Evolutionary conservation across 2,329 filamentous ascomycete genomes (phyloP).

Genomic region (Fusarium agapanthi): DNA sequence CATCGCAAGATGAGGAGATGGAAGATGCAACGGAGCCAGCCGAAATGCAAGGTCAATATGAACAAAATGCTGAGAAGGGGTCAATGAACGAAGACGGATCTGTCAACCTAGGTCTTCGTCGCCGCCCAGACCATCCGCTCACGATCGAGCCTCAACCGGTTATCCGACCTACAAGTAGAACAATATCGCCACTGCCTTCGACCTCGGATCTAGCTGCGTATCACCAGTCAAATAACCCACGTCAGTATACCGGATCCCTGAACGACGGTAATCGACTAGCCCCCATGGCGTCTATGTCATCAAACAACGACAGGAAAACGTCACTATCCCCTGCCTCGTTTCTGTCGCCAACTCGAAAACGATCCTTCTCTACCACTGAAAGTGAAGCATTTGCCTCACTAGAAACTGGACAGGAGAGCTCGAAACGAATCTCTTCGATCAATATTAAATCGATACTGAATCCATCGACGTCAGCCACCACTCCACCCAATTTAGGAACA

Average conservation of each 20-base stretch:
- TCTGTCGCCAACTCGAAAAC: conserved; percentile 68
- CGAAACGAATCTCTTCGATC: conserved; percentile 76
- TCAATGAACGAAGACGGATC: conserved; percentile 71
- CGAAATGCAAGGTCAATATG: conserved; percentile 49
- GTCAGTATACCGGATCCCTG: conserved; percentile 52
- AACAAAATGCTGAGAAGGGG: conserved; percentile 58
- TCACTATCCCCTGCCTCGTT: conserved; percentile 70
- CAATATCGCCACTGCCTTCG: conserved; percentile 54
- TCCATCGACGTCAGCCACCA: conserved; percentile 51
- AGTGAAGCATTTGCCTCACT: conserved; percentile 54
- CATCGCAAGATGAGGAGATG: conserved; percentile 62
- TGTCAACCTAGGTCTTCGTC: conserved; percentile 67
- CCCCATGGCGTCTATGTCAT: conserved; percentile 59
- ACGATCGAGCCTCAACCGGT: conserved; percentile 59
- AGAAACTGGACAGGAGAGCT: conserved; percentile 55
- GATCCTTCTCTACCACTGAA: conserved; percentile 71
- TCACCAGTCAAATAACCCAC: conserved; percentile 55
- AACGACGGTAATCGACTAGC: conserved; percentile 67
- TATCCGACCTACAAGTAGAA: conserved; percentile 54
- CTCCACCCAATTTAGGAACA: conserved; percentile 28
- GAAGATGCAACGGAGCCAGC: conserved; percentile 60
- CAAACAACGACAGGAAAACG: conserved; percentile 59
- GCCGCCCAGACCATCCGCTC: conserved; percentile 55
- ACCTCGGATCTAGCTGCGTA: conserved; percentile 60
- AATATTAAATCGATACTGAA: conserved; percentile 82